Evolutionary conservation across 140 eudicot species (phyloP).

Genomic region (Flaveria floridana): DNA sequence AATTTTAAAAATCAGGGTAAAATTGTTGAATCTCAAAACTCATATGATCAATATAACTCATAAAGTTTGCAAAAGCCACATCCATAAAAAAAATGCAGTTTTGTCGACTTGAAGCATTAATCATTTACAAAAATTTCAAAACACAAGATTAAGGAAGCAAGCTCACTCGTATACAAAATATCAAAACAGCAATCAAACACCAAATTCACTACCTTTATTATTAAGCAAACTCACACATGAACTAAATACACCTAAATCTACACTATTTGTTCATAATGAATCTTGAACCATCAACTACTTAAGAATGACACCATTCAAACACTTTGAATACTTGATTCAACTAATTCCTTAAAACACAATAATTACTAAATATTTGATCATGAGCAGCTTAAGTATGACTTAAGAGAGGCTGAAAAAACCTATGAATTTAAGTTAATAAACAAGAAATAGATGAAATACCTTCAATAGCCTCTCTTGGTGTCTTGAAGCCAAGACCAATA

Average conservation of each 20-base stretch:
- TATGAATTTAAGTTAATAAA: background rate
- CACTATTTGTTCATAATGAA: no score
- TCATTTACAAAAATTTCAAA: background rate
- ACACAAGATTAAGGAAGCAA: background rate
- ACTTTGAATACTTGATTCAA: background rate
- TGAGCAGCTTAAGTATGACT: background rate
- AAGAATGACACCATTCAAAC: no score
- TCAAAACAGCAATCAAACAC: background rate
- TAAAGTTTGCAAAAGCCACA: background rate
- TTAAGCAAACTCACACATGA: no score
- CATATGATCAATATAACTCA: background rate
- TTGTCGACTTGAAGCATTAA: background rate
- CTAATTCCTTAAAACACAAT: background rate
- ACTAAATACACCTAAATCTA: no score
- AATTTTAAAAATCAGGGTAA: background rate
- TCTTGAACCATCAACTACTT: no score
- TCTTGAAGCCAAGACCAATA: conserved; percentile 21
- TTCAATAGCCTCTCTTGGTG: conserved; percentile 20
- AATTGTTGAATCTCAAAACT: background rate
- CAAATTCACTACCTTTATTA: background rate
- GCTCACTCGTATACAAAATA: background rate
- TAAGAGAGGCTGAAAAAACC: background rate
- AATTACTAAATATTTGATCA: background rate
- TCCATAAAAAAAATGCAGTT: background rate
- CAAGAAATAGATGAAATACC: background rate